phyloP scores from a whole-genome alignment of 768 basidiomycete species.

The Erythrobasidium yunnanense region DNA sequence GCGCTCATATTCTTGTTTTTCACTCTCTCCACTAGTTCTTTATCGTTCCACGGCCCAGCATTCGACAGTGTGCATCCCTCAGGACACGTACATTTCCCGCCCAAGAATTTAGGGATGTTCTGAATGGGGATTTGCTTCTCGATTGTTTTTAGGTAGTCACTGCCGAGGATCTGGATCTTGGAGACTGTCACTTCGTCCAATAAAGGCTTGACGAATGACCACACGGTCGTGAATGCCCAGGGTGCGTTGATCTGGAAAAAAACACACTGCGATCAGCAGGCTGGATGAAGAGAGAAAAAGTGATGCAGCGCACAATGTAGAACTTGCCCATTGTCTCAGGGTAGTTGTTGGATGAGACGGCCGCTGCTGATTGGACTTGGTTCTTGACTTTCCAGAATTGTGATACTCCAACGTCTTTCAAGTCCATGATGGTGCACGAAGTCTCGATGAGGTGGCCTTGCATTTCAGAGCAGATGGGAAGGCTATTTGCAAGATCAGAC shows the following conservation, averaged over 20 bases:
- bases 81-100: slow-evolving; percentile 64
- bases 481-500: slow-evolving; percentile 42
- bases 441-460: slow-evolving; percentile 86
- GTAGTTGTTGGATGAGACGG: slow-evolving; percentile 80
- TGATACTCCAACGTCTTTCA: slow-evolving; percentile 53
- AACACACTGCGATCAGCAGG: too few relatives aligned
- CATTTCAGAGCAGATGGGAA: slow-evolving; percentile 53
- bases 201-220: slow-evolving; percentile 82
- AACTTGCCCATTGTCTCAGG: slow-evolving; percentile 89
- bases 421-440: slow-evolving; percentile 92
- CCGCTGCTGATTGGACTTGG: slow-evolving; percentile 64
- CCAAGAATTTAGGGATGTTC: slow-evolving; percentile 69
- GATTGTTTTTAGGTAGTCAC: slow-evolving; percentile 61
- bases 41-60: slow-evolving; percentile 48
- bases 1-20: slow-evolving; percentile 14
- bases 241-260: slow-evolving; percentile 65
- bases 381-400: slow-evolving; percentile 86
- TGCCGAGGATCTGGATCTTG: slow-evolving; percentile 85
- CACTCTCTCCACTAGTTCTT: neutral
- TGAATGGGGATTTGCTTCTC: slow-evolving; percentile 70
- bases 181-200: slow-evolving; percentile 86
- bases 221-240: slow-evolving; percentile 79
- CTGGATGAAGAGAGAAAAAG: neutral
- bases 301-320: slow-evolving; percentile 71
- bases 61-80: slow-evolving; percentile 80